Conservation (phyloP, 331 rosid species). For the Saraca asoca region DNA sequence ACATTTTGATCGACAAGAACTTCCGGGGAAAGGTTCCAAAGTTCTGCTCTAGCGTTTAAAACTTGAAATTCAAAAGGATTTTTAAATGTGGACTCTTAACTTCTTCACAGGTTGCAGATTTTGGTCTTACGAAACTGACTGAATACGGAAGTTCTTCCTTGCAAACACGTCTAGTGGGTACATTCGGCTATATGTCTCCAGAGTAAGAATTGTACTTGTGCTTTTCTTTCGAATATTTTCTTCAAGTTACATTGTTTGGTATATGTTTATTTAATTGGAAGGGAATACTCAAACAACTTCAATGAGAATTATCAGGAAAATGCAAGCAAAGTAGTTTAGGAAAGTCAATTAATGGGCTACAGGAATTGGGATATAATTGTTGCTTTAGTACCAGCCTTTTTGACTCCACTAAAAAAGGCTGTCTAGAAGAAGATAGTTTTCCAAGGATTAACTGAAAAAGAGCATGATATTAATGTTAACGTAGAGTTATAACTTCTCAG, state of each 20-base stretch:
- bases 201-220: constrained; percentile 58
- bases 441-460: not conserved
- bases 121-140: constrained; percentile 76
- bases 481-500: not conserved
- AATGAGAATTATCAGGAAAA: not conserved
- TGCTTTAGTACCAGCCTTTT: not conserved
- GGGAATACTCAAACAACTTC: not conserved
- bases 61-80: constrained; percentile 3
- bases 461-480: not conserved
- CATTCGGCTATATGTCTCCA: constrained; percentile 95
- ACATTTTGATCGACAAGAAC: constrained; percentile 84
- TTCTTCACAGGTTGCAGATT: constrained; percentile 80
- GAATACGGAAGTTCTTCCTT: constrained; percentile 72
- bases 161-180: constrained; percentile 79
- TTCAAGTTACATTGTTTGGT: constrained; percentile 10
- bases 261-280: not conserved
- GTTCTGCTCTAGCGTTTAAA: not conserved
- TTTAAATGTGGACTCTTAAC: constrained; percentile 12
- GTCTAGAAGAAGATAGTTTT: not conserved
- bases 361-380: not conserved
- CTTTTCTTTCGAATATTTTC: not conserved
- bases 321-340: no score
- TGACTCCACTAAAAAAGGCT: no score
- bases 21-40: constrained; percentile 75
- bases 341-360: not conserved